phyloP scores from a whole-genome alignment of 352 stramenopile genomes.

The Aphanomyces astaci region DNA sequence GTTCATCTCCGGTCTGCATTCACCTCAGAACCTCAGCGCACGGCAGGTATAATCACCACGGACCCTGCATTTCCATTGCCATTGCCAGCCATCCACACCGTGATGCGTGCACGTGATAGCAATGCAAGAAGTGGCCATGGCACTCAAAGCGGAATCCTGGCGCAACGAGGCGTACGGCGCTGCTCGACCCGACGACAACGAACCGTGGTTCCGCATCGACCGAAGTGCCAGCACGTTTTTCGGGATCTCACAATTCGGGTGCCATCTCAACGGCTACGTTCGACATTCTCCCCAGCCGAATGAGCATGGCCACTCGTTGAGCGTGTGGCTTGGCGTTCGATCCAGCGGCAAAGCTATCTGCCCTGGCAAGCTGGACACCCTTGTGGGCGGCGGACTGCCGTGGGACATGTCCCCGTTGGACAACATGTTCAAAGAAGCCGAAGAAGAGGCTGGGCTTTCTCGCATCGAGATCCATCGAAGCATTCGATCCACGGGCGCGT shows the following conservation, averaged over 20 bases:
- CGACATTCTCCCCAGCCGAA: constrained; percentile 22
- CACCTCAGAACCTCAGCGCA: background rate
- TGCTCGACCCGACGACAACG: constrained; percentile 32
- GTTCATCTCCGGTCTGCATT: background rate
- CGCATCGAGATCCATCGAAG: constrained; percentile 31
- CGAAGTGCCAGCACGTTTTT: constrained; percentile 56
- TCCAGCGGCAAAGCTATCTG: constrained; percentile 43
- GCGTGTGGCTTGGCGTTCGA: constrained; percentile 56
- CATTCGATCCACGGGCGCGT: constrained; percentile 39
- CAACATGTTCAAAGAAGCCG: constrained; percentile 68
- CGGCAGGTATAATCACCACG: background rate
- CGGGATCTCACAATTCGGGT: constrained; percentile 55
- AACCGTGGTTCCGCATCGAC: constrained; percentile 52
- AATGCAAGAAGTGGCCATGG: constrained; percentile 4
- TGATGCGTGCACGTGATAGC: no score
- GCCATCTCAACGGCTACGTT: constrained; percentile 65
- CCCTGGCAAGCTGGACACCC: constrained; percentile 46
- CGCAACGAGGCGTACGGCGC: constrained; percentile 56
- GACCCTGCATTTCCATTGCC: background rate
- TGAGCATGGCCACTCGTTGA: no score
- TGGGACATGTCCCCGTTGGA: constrained; percentile 38
- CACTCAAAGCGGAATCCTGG: constrained; percentile 27
- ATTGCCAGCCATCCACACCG: background rate
- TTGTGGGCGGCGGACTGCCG: constrained; percentile 54
- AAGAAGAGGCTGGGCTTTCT: constrained; percentile 50